Percentiles rank a stretch among this genome's conserved stretches.
Conservation (phyloP, 345 rosid species). For the Acer saccharum region DNA sequence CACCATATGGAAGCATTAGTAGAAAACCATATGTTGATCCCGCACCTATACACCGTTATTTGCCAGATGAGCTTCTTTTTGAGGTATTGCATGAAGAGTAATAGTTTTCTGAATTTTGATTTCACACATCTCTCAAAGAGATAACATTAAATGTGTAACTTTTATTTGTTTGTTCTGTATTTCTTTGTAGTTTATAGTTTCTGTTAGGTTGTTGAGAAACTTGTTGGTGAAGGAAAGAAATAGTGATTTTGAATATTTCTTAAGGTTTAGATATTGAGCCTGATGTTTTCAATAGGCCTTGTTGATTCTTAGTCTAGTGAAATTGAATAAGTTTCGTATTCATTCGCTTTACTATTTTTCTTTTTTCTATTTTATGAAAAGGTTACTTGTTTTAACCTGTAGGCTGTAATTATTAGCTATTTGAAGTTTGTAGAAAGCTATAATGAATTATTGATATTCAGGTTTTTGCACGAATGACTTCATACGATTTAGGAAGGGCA, state of each 20-base stretch:
- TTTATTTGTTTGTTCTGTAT: too few species aligned
- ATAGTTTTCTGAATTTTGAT: neutral
- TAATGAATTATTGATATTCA: constrained; percentile 31
- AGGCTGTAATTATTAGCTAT: neutral
- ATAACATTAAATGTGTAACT: neutral
- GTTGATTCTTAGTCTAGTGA: neutral
- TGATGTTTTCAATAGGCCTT: neutral
- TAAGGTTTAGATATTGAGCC: neutral
- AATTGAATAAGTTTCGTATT: neutral
- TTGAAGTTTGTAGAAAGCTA: neutral
- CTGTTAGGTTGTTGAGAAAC: neutral
- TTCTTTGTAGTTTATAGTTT: neutral
- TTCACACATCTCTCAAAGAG: too few species aligned
- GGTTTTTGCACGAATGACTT: constrained; percentile 84
- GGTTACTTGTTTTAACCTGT: neutral
- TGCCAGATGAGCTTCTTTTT: constrained; percentile 91
- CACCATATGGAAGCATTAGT: constrained; percentile 78
- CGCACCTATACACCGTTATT: constrained; percentile 71
- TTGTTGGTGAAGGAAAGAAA: neutral
- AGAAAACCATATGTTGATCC: constrained; percentile 63
- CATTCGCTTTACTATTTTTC: neutral
- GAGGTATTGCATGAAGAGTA: constrained; percentile 46
- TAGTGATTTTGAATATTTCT: neutral
- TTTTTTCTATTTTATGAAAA: neutral
- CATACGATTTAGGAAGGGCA: constrained; percentile 87